Conservation (phyloP, 495 filamentous ascomycete species). For the Penicillium macrosclerotiorum region DNA sequence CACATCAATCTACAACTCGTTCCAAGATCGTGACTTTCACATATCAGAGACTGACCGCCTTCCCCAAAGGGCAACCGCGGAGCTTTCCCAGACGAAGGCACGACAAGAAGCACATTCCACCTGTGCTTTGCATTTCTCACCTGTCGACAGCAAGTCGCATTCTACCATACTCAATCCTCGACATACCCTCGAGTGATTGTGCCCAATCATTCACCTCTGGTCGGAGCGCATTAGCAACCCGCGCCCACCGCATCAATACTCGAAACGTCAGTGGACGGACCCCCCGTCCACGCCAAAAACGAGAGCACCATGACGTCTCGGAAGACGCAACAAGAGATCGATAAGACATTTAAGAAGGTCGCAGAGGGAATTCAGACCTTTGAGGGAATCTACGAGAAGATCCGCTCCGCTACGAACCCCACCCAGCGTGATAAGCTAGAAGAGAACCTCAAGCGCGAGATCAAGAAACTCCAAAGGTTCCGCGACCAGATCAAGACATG, state of each 20-base stretch:
- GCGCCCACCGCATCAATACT: slow-evolving; percentile 13
- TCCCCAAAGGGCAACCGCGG: slow-evolving; percentile 18
- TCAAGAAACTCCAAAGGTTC: slow-evolving; percentile 97
- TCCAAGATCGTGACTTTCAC: background rate
- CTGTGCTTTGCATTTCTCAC: slow-evolving; percentile 10
- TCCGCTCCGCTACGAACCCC: slow-evolving; percentile 80
- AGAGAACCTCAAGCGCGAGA: slow-evolving; percentile 95
- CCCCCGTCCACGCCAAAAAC: slow-evolving; percentile 19
- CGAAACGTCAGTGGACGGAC: slow-evolving; percentile 18
- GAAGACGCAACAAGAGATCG: slow-evolving; percentile 95
- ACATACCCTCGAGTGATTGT: slow-evolving; percentile 2
- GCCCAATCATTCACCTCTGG: slow-evolving; percentile 9
- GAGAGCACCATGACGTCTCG: slow-evolving; percentile 73
- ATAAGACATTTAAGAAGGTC: slow-evolving; percentile 98
- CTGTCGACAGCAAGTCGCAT: slow-evolving; percentile 16
- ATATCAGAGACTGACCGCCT: slow-evolving; percentile 26
- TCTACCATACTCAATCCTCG: slow-evolving; percentile 6
- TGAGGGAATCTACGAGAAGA: slow-evolving; percentile 93
- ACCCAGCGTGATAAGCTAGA: slow-evolving; percentile 98
- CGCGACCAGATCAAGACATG: slow-evolving; percentile 99
- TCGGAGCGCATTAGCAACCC: slow-evolving; percentile 20
- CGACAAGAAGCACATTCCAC: slow-evolving; percentile 15
- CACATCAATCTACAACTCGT: background rate
- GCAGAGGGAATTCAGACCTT: slow-evolving; percentile 88
- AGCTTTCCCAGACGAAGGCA: slow-evolving; percentile 28